Base-by-base conservation (phyloP, 257 asterid genomes). In the Prunella vulgaris region DNA sequence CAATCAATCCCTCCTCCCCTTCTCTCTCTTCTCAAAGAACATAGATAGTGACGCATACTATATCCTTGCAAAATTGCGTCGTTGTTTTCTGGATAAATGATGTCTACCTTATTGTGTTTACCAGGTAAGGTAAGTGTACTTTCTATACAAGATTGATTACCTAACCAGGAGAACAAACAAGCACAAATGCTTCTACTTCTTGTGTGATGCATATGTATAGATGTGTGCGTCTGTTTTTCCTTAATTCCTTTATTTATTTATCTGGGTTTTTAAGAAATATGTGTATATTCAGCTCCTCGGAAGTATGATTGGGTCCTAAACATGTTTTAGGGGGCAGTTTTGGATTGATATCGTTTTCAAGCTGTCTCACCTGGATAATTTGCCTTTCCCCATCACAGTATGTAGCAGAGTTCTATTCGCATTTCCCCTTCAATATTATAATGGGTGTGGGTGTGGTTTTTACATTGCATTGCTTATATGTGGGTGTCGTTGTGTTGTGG, bases 81-180 rank as follows among this genome's bases (percentile, higher is more conserved):
- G 61, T 53, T 15, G 35, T 51, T 61, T 62, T 61, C 58, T 66
- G 27, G 72, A 15, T 61, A 46, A 30, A 72, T 77, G 78, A 17
- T 61, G 72, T 25, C 14, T 38, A 27, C 72, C 13, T 10, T 46
- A 13, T 24, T 40, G 10, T 21, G 10, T 30, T 8, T 3, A 53
- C 60, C 71, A 52, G 81, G 81, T 67, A 30, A 52, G 81, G 81
- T 67, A 30, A 60, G 68, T 67, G 5, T 37, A 52, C 67, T 72
- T 28, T 30, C 44, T 46, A 17, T 21, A 21, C 59, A 27, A 56
- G 27, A 20, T 53, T 49, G 52, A 30, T 42, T 21, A 24, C 42
- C 27, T 24, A 49, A 30, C 17, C 52, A 32, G 14, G 61, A 48
- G 18, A 52, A 42, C 33, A 65, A 44, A 60, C 6, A 38, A 68